Evolutionary conservation across 225 moss, liverwort and hornwort species (phyloP), one percentile per base, ranked within the genome.

Genomic region (Bryoerythrophyllum caledonicum): DNA sequence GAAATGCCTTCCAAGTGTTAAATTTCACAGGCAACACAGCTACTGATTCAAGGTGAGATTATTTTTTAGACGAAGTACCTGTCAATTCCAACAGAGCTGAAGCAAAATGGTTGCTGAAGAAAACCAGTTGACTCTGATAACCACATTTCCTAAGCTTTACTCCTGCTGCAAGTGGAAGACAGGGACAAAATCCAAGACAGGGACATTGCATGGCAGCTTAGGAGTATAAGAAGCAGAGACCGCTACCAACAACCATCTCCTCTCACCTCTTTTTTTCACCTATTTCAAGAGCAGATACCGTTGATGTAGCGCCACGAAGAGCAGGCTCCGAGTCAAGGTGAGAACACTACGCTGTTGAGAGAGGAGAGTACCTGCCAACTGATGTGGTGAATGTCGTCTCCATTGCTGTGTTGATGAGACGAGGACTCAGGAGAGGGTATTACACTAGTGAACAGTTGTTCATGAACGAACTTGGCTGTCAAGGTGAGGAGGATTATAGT

Each of bases 151-250:
- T 60, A 12, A 72, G 28, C 60, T 72, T 72, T 72, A 60, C 72
- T 72, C 72, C n/a, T n/a, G n/a, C 72, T 8, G 60, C 72, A 60
- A 72, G 46, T 72, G 72, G 72, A 44, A 44, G 13, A 60, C 44
- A 26, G 40, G 11, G 57, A 72, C 60, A n/a, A 59, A 72, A 10
- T 4, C 0, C 13, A 26, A 13, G 60, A 44, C n/a, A n/a, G 28
- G 14, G 60, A 72, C 43, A 30, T n/a, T 20, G 2, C 71, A 43
- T 27, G n/a, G 44, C 30, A 8, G 44, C 72, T 14, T 2, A 14
- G 59, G 28, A 58, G 28, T 26, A 72, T 59, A 72, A 72, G 72
- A 72, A 44, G 44, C n/a, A n/a, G n/a, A n/a, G n/a, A n/a, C n/a
- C n/a, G n/a, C n/a, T n/a, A n/a, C n/a, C n/a, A n/a, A n/a, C n/a